These are phyloP conservation scores for Penicillium concentricum DNA, from an alignment of 2,329 filamentous ascomycete species.

Conservation along the genomic window DNA sequence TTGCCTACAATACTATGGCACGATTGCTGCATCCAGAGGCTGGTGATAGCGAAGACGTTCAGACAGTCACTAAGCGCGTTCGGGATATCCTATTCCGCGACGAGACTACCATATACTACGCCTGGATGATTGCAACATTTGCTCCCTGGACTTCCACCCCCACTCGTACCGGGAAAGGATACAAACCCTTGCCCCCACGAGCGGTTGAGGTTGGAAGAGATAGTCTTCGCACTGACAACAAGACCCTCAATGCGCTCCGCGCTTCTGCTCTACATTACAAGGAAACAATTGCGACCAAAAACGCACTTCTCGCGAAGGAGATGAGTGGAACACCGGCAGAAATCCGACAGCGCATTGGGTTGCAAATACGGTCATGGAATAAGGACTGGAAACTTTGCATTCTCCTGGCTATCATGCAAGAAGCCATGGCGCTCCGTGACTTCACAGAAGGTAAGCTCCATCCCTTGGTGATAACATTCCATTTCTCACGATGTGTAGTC, in stretches of 20 bases:
- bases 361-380: slow-evolving; percentile 36
- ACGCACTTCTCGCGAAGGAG: slow-evolving; percentile 26
- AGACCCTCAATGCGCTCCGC: slow-evolving; percentile 65
- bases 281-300: slow-evolving; percentile 64
- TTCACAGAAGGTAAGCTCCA: slow-evolving; percentile 31
- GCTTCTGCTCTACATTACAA: slow-evolving; percentile 62
- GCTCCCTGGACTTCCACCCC: slow-evolving; percentile 66
- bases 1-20: slow-evolving; percentile 64
- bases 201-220: slow-evolving; percentile 67
- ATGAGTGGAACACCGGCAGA: slow-evolving; percentile 33
- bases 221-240: slow-evolving; percentile 78
- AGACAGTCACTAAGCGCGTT: slow-evolving; percentile 34
- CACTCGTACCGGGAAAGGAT: slow-evolving; percentile 37
- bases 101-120: slow-evolving; percentile 65
- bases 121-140: slow-evolving; percentile 75
- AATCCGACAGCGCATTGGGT: slow-evolving; percentile 37
- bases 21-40: slow-evolving; percentile 43
- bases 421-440: slow-evolving; percentile 35
- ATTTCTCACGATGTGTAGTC: slow-evolving; percentile 33
- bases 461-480: neutral
- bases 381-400: slow-evolving; percentile 43
- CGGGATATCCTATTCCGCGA: slow-evolving; percentile 59
- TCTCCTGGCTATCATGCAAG: slow-evolving; percentile 41
- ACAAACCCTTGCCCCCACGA: slow-evolving; percentile 55
- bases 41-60: slow-evolving; percentile 47